Percentiles rank a stretch among this genome's conserved stretches.
Conservation (phyloP, 164 flowering plant species). For the Nymphaea thermarum region DNA sequence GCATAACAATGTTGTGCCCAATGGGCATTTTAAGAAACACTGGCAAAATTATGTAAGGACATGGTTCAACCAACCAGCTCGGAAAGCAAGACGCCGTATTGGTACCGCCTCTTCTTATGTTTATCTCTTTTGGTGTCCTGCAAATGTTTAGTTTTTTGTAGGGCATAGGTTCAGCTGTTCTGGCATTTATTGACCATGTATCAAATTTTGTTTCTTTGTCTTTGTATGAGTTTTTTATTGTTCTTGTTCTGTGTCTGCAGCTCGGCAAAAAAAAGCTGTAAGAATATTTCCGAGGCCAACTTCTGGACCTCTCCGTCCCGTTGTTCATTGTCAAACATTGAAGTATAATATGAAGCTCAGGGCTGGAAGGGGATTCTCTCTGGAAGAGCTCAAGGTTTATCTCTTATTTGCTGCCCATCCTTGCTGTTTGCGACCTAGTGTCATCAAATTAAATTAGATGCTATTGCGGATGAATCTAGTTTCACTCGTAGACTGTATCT, state of each 20-base stretch:
- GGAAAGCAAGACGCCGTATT: constrained; percentile 52
- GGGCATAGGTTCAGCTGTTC: too few species aligned
- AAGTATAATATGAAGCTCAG: constrained; percentile 61
- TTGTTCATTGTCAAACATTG: constrained; percentile 45
- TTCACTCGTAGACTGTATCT: too few species aligned
- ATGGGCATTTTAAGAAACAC: constrained; percentile 70
- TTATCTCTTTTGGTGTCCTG: background rate
- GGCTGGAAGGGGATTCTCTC: constrained; percentile 50
- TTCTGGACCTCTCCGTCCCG: constrained; percentile 47
- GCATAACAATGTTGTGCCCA: constrained; percentile 80
- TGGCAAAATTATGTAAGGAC: constrained; percentile 86
- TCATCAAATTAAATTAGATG: too few species aligned
- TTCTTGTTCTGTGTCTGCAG: constrained; percentile 14
- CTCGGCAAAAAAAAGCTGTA: constrained; percentile 55
- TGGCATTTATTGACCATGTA: background rate
- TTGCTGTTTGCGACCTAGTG: background rate
- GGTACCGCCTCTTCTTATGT: constrained; percentile 20
- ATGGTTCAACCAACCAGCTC: constrained; percentile 82
- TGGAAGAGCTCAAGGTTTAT: constrained; percentile 48
- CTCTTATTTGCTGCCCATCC: background rate
- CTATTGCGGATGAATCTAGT: too few species aligned
- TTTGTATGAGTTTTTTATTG: background rate
- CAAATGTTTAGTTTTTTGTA: background rate
- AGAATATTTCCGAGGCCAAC: constrained; percentile 55
- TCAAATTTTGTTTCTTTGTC: background rate